Conservation (phyloP, 345 rosid species). For the Firmiana major region DNA sequence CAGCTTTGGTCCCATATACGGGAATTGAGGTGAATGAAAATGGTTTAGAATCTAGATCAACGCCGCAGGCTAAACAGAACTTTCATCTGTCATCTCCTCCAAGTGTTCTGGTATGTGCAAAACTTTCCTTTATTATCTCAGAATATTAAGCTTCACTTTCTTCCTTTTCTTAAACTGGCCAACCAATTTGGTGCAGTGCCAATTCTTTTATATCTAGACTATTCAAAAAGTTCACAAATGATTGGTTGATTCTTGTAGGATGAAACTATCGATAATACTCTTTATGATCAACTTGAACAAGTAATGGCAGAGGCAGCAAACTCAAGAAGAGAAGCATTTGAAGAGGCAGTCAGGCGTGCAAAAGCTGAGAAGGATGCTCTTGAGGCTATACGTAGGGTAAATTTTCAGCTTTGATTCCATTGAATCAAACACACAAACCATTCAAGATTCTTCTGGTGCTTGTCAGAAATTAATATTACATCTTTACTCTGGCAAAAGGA, state of each 20-base stretch:
- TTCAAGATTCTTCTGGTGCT: not conserved
- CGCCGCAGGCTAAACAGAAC: constrained; percentile 23
- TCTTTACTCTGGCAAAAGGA: not conserved
- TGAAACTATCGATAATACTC: constrained; percentile 40
- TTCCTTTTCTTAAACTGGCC: not conserved
- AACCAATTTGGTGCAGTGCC: not conserved
- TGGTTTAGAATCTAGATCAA: constrained; percentile 21
- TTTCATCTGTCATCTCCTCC: constrained; percentile 43
- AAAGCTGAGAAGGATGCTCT: constrained; percentile 68
- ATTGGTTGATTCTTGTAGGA: constrained; percentile 52
- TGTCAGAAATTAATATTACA: not conserved
- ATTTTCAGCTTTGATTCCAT: not conserved
- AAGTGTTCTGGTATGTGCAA: constrained; percentile 50
- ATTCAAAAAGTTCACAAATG: constrained; percentile 5
- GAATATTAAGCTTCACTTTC: not conserved
- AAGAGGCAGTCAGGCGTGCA: constrained; percentile 55
- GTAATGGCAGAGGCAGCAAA: constrained; percentile 57
- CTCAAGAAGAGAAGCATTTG: constrained; percentile 54
- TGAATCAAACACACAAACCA: not conserved
- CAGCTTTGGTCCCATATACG: constrained; percentile 9
- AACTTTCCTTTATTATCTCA: constrained; percentile 11
- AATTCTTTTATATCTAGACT: constrained; percentile 15
- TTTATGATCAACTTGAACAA: constrained; percentile 48
- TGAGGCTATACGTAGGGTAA: constrained; percentile 69
- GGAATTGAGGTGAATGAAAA: constrained; percentile 29